Base-by-base conservation (phyloP, 1,139 yeast species). In the Magnusiomyces suaveolens region DNA sequence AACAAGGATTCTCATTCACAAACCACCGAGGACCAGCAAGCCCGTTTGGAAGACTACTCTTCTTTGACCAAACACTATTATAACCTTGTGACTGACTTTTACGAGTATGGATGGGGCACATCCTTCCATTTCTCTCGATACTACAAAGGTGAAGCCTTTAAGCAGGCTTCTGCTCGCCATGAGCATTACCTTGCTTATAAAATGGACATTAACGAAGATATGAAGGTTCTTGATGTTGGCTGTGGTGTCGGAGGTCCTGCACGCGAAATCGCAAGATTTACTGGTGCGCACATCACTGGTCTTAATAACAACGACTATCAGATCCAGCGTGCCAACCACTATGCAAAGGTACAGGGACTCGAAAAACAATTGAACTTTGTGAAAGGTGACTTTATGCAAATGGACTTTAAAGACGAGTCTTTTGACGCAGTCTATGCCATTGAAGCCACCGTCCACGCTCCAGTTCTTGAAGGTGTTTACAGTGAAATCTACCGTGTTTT, bases 181-280 rank as follows among this genome's bases (percentile, higher is more conserved):
- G 98, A 92, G 75, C 98, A 92, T 74, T 92, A 80, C 73, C 76
- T 92, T 65, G 98, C 98, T 43, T 76, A 78, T 71, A 84, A 86
- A 75, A 90, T 90, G 81, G 85, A 84, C 59, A 75, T 92, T 65
- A 71, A 77, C 65, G 87, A 83, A 65, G 79, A 81, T 64, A 87
- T 86, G 89, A 82, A 82, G 67, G 98, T 94, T 29, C 80, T 92
- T 66, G 98, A 94, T 70, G 98, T 92, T 57, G 98, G 98, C 52
- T 94, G 98, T 76, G 98, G 98, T 78, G 96, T 92, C 64, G 98
- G 98, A 69, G 98, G 98, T 46, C 98, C 98, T 65, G 97, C 96
- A 41, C 84, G 97, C 72, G 96, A 92, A 75, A 92, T 92, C 68
- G 79, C 85, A 60, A 81, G 96, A 70, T 92, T 92, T 75, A 84